Base-by-base conservation (phyloP, 257 asterid species). In the Petunia axillaris region DNA sequence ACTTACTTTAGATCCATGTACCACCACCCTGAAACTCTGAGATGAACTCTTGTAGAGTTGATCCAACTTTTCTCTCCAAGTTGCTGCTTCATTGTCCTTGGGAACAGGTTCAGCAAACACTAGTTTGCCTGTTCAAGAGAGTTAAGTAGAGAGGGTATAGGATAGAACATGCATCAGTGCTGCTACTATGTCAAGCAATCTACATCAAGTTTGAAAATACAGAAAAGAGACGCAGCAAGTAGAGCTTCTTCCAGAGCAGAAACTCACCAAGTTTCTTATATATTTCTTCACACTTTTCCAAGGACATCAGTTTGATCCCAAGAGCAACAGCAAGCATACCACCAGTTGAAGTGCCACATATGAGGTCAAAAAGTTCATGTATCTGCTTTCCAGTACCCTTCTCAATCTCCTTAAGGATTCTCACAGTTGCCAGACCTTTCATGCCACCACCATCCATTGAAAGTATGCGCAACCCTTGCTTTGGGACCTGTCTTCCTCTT, bases 311-410 rank as follows among this genome's bases (percentile, higher is more conserved):
- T 85, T 94, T 93, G 86, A 96, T 90, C 81, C 97, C 99, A 81
- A 96, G 95, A 82, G 99, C 98, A 82, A 96, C 99, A 79, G 99
- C 99, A 83, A 96, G 98, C 98, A 96, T 94, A 76, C 99, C 98
- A 77, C 99, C 99, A 2, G 99, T 96, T 77, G 99, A 96, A 84
- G 99, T 94, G 79, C 99, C 99, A 89, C 99, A 96, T 64, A 96
- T 90, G 85, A 96, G 98, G 88, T 96, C 99, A 85, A 96, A 96
- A 50, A 96, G 92, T 88, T 96, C 99, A 80, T 96, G 95, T 84
- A 96, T 96, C 81, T 89, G 97, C 87, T 94, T 96, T 84, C 99
- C 99, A 79, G 98, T 89, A 60, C 98, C 91, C 87, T 86, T 94
- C 88, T 94, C 99, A 36, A 96, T 96, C 89, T 92, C 97, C 83